phyloP scores from a whole-genome alignment of 2,329 filamentous ascomycete species.

The Fonsecaea multimorphosa region DNA sequence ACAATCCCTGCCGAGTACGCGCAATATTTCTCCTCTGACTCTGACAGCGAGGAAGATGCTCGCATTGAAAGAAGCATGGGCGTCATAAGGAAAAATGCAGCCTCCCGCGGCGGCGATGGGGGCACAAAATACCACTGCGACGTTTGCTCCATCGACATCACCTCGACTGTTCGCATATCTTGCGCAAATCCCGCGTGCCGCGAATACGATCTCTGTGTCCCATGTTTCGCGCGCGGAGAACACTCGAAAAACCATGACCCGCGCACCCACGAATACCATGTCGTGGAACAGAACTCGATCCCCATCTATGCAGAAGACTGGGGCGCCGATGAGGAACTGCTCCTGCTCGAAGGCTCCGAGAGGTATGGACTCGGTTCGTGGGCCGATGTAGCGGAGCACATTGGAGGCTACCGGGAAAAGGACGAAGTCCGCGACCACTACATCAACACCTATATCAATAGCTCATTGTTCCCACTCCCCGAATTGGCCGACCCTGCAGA shows the following conservation, averaged over 20 bases:
- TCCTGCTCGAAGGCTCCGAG: slow-evolving; percentile 90
- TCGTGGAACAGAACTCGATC: slow-evolving; percentile 98
- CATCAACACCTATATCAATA: slow-evolving; percentile 83
- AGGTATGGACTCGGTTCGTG: slow-evolving; percentile 96
- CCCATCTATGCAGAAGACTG: slow-evolving; percentile 94
- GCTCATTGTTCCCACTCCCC: slow-evolving; percentile 82
- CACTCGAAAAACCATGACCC: slow-evolving; percentile 84
- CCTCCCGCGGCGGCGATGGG: slow-evolving; percentile 80
- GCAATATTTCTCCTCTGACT: slow-evolving; percentile 42
- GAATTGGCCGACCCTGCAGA: slow-evolving; percentile 84
- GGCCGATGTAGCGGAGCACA: slow-evolving; percentile 97
- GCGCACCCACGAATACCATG: slow-evolving; percentile 82
- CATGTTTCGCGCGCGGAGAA: slow-evolving; percentile 86
- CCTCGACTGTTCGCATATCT: slow-evolving; percentile 93
- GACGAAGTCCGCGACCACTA: slow-evolving; percentile 97
- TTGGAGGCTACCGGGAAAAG: slow-evolving; percentile 90
- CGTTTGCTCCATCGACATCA: slow-evolving; percentile 94
- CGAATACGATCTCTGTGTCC: slow-evolving; percentile 96
- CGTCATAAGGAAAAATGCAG: slow-evolving; percentile 94
- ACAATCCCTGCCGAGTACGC: slow-evolving; percentile 32
- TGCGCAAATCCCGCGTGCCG: slow-evolving; percentile 83
- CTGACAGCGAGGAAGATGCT: slow-evolving; percentile 49
- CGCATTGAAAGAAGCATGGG: slow-evolving; percentile 68
- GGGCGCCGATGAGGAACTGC: slow-evolving; percentile 96
- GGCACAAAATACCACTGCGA: slow-evolving; percentile 97